Conservation (phyloP, 108 stramenopile genomes). For the Cyclotella atomus region DNA sequence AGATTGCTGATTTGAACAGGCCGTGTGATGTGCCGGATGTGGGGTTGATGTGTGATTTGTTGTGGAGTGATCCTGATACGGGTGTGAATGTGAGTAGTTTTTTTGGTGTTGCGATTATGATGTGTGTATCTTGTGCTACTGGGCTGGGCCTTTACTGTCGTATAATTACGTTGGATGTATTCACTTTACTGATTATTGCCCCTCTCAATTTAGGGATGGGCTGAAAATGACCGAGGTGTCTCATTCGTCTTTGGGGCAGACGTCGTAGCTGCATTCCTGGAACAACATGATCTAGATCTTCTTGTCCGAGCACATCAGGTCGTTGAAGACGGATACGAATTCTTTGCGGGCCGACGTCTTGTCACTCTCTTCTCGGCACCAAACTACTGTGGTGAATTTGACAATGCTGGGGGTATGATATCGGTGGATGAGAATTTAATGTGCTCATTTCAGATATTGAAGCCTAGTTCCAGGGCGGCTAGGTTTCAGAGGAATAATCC, state of each 20-base stretch:
- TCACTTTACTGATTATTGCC: not conserved
- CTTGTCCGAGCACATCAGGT: conserved; percentile 96
- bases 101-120: not conserved
- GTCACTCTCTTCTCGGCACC: conserved; percentile 89
- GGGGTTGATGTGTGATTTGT: conserved; percentile 93
- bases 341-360: conserved; percentile 81
- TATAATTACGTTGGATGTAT: not conserved
- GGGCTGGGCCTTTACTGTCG: too few relatives aligned
- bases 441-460: conserved; percentile 78
- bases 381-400: conserved; percentile 89
- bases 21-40: conserved; percentile 94
- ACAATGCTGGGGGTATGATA: conserved; percentile 89
- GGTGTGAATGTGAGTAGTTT: conserved; percentile 40
- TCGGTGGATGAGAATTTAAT: conserved; percentile 70
- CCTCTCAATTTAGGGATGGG: conserved; percentile 66
- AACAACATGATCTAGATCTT: conserved; percentile 88
- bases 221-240: conserved; percentile 95
- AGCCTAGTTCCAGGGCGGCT: conserved; percentile 51
- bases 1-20: conserved; percentile 84
- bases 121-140: not conserved
- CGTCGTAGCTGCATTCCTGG: conserved; percentile 78
- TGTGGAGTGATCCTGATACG: conserved; percentile 94
- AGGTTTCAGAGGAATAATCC: conserved; percentile 48
- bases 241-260: conserved; percentile 94
- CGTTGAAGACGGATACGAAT: conserved; percentile 96